Base-by-base conservation (phyloP, 371 early-diverging fungal genomes). In the Mucor velutinosus region DNA sequence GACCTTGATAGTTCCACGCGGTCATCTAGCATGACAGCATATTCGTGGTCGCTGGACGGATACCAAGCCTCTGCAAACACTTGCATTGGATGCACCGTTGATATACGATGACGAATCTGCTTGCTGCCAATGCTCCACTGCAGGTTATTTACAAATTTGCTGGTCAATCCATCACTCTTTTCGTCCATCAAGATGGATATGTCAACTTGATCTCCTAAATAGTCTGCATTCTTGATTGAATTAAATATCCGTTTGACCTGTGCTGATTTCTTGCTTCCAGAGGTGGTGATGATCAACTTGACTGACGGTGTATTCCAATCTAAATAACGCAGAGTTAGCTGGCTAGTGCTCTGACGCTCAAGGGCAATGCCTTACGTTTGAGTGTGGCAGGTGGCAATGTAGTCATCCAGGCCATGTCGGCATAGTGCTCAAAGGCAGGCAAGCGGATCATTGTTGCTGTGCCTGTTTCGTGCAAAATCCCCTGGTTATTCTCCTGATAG, bases 51-150 rank as follows among this genome's bases (percentile, higher is more conserved):
- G 23, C 76, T 77, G 14, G 77, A 66, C 7, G 90, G 89, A 61
- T 88, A 88, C 89, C 88, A 90, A 1, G 88, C 71, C 70, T 90
- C 90, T 0, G 83, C 87, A 58, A 88, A 84, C 0, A 87, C 70
- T 33, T 86, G 76, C 80, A 85, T 81, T n/a, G 75, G 70, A 59
- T 84, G 83, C 25, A 80, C 81, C 47, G 77, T 74, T 37, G 78
- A 74, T 41, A 89, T 86, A 4, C 90, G 83, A 60, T 87, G 87
- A 12, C 86, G 71, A 66, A 89, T 62, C 21, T 76, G 64, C 61
- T 87, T 86, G 35, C 58, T 25, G 0, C 87, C 89, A 70, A 77
- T 73, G 15, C 64, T 73, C 89, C 89, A 89, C 32, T 78, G 72
- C 47, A 83, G 76, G 19, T 73, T 75, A n/a, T 81, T 74, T 3